Base-by-base conservation (phyloP, 2,329 filamentous ascomycete genomes). In the Trichophyton verrucosum region DNA sequence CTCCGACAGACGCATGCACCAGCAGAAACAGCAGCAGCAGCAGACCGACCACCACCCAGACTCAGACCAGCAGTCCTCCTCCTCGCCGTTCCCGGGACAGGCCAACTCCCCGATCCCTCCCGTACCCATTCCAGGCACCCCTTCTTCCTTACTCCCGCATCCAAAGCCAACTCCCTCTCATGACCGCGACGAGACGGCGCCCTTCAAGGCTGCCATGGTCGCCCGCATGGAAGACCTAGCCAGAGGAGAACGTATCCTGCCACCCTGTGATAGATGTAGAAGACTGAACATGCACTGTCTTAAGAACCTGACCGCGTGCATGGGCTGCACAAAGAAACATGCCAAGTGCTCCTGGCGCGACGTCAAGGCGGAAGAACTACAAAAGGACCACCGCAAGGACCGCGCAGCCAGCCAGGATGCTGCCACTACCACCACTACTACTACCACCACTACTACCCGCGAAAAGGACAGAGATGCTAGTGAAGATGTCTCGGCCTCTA, bases 311-410 rank as follows among this genome's bases (percentile, higher is more conserved):
- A 95, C 89, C 0, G 89, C 89, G 7, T 95, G 91, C 69, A 84
- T 87, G 72, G 89, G 89, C 22, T 95, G 90, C 72, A 95, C 90
- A 0, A 91, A 89, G 71, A 95, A 95, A 71, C 90, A 95, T 70
- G 89, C 89, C 20, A 91, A 91, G 68, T 95, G 90, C 71, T 86
- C 85, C 13, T 95, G 90, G 90, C 88, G 86, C 66, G 84, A 87
- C 51, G 83, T 94, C n/a, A 85, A 83, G 15, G 84, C 89, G 36
- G 86, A 87, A 2, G 91, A 95, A 67, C 65, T 83, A 9, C 70
- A 68, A 15, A 69, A 72, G 11, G 33, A 40, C 42, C 61, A 13
- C 27, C 27, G 6, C 27, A 30, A 30, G 27, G 6, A 30, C 27
- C 27, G 62, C 44, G 60, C 62, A 13, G 42, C 13, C 2, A 62